Conservation (phyloP, 371 early-diverging fungal genomes). For the Mortierella sp. region DNA sequence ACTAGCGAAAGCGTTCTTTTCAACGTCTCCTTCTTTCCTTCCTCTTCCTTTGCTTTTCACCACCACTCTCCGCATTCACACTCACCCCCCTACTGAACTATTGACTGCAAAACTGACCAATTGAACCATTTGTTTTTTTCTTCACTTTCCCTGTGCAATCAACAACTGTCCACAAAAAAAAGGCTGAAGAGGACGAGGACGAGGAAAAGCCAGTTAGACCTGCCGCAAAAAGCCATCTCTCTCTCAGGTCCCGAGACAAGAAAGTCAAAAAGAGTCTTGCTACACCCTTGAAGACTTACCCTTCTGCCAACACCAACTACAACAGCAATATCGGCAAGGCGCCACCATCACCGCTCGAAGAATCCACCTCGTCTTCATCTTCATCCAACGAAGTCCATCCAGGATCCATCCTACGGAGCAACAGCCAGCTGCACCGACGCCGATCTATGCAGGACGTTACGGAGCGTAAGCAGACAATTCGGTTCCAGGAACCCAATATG, state of each 20-base stretch:
- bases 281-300: not conserved
- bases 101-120: not conserved
- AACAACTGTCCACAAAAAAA: not conserved
- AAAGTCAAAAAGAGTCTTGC: not conserved
- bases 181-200: slow-evolving; percentile 28
- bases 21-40: not conserved
- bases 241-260: slow-evolving; percentile 21
- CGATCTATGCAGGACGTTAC: slow-evolving; percentile 40
- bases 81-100: not conserved
- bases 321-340: not conserved
- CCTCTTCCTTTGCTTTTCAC: not conserved
- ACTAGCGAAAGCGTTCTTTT: not conserved
- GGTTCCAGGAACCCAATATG: slow-evolving; percentile 28
- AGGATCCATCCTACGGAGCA: slow-evolving; percentile 16
- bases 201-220: slow-evolving; percentile 30
- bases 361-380: slow-evolving; percentile 15
- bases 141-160: not conserved
- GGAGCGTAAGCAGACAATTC: slow-evolving; percentile 15
- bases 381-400: not conserved
- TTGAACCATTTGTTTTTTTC: not conserved
- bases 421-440: slow-evolving; percentile 25
- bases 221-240: slow-evolving; percentile 11
- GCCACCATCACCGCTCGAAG: not conserved
- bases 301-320: not conserved
- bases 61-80: not conserved